Percentiles rank a stretch among this genome's conserved stretches.
phyloP scores from a whole-genome alignment of 495 filamentous ascomycete species.

The Aspergillus steynii region DNA sequence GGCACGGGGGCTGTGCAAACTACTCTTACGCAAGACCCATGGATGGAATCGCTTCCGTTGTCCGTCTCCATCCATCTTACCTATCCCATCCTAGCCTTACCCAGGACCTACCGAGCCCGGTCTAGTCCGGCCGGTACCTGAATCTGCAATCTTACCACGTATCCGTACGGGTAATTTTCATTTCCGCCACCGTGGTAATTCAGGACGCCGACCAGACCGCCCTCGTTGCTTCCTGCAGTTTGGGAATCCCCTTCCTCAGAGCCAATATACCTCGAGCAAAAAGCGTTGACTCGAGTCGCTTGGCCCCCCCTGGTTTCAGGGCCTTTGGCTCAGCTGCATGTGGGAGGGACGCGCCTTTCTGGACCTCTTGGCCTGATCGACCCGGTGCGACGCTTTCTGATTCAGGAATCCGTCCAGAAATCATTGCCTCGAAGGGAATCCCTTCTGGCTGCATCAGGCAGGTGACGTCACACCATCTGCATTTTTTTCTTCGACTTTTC shows the following conservation, averaged over 20 bases:
- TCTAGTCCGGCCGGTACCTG: not conserved
- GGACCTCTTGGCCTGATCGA: not conserved
- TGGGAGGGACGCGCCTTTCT: too few species aligned
- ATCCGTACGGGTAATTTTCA: not conserved
- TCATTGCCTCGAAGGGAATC: not conserved
- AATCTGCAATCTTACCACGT: not conserved
- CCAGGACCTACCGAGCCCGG: not conserved
- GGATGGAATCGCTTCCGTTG: slow-evolving; percentile 3
- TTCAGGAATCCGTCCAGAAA: not conserved
- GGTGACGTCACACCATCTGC: not conserved
- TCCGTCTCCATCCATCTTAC: not conserved
- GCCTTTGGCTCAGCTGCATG: too few species aligned
- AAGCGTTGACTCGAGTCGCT: not conserved
- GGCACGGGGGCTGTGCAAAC: slow-evolving; percentile 34
- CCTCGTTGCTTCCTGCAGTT: not conserved
- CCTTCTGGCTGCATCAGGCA: not conserved
- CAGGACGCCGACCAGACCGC: not conserved
- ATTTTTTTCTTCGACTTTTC: not conserved
- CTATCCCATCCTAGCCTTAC: slow-evolving; percentile 1
- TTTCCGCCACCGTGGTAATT: not conserved
- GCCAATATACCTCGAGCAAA: not conserved
- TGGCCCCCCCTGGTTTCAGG: not conserved
- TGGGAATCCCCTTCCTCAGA: not conserved
- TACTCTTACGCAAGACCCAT: slow-evolving; percentile 29
- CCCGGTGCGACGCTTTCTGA: not conserved